Evolutionary conservation across 2,329 filamentous ascomycete genomes (phyloP).

Genomic region (Simplicillium aogashimaense): DNA sequence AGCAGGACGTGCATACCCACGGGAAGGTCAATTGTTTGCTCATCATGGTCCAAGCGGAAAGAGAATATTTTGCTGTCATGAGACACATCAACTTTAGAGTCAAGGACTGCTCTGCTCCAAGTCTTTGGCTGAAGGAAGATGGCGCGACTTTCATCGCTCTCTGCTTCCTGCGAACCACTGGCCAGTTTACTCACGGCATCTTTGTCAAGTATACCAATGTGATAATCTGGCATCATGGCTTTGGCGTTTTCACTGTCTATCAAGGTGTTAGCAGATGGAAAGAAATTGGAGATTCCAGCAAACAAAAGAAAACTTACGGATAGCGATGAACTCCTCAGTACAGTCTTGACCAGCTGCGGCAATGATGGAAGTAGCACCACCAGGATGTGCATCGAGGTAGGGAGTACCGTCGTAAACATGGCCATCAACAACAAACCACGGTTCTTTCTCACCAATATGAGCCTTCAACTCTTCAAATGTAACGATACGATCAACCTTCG

Average conservation of each 20-base stretch:
- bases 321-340: slow-evolving; percentile 83
- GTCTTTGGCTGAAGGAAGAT: slow-evolving; percentile 61
- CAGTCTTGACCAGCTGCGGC: slow-evolving; percentile 73
- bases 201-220: slow-evolving; percentile 68
- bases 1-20: slow-evolving; percentile 84
- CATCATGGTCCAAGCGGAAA: slow-evolving; percentile 63
- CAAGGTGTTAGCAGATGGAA: slow-evolving; percentile 9
- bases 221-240: slow-evolving; percentile 76
- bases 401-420: slow-evolving; percentile 80
- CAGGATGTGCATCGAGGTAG: slow-evolving; percentile 76
- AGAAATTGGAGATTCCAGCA: neutral
- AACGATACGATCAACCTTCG: slow-evolving; percentile 52
- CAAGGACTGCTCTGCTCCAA: slow-evolving; percentile 67
- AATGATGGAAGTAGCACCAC: slow-evolving; percentile 75
- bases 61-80: slow-evolving; percentile 74
- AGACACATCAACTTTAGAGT: slow-evolving; percentile 60
- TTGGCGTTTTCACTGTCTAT: slow-evolving; percentile 86
- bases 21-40: slow-evolving; percentile 66
- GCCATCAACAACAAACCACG: slow-evolving; percentile 84
- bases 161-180: slow-evolving; percentile 17
- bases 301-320: slow-evolving; percentile 52
- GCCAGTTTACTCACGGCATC: slow-evolving; percentile 43
- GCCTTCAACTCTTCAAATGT: slow-evolving; percentile 60
- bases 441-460: slow-evolving; percentile 54
- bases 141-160: slow-evolving; percentile 32